Conservation (phyloP, 352 stramenopile genomes). For the Discostella stelligera region DNA sequence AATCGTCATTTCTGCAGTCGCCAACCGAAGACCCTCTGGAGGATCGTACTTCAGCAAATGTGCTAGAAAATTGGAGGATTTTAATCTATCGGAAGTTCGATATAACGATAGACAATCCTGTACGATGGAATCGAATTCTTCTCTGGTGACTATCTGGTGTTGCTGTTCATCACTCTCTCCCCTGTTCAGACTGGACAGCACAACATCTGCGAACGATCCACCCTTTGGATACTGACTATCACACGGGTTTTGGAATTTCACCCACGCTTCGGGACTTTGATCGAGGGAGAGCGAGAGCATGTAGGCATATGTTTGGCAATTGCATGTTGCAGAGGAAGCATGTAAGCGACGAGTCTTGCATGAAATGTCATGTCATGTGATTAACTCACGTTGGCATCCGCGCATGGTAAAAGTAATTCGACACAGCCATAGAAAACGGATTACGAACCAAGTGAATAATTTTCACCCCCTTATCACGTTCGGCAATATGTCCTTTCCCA, state of each 20-base stretch:
- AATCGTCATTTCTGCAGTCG: slow-evolving; percentile 22
- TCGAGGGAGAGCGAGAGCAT: background rate
- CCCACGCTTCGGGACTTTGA: slow-evolving; percentile 23
- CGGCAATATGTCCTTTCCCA: background rate
- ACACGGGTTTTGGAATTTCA: slow-evolving; percentile 30
- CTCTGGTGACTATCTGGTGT: background rate
- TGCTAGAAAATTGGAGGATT: slow-evolving; percentile 14
- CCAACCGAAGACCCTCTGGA: slow-evolving; percentile 21
- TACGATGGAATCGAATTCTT: slow-evolving; percentile 21
- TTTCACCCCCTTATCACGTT: slow-evolving; percentile 25
- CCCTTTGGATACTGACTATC: slow-evolving; percentile 16
- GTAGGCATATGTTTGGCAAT: background rate
- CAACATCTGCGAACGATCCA: slow-evolving; percentile 15
- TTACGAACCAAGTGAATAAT: slow-evolving; percentile 51
- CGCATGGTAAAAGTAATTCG: slow-evolving; percentile 55
- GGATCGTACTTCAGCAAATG: slow-evolving; percentile 27
- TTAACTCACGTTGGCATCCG: slow-evolving; percentile 41
- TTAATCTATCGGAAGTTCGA: slow-evolving; percentile 16
- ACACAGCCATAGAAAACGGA: slow-evolving; percentile 49
- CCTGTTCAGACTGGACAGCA: slow-evolving; percentile 9
- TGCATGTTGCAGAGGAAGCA: background rate
- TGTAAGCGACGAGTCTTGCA: background rate
- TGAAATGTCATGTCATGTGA: background rate
- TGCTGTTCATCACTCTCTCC: background rate
- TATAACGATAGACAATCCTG: slow-evolving; percentile 23